Conservation (phyloP, 2,329 filamentous ascomycete genomes). For the Exophiala lecanii-corni region DNA sequence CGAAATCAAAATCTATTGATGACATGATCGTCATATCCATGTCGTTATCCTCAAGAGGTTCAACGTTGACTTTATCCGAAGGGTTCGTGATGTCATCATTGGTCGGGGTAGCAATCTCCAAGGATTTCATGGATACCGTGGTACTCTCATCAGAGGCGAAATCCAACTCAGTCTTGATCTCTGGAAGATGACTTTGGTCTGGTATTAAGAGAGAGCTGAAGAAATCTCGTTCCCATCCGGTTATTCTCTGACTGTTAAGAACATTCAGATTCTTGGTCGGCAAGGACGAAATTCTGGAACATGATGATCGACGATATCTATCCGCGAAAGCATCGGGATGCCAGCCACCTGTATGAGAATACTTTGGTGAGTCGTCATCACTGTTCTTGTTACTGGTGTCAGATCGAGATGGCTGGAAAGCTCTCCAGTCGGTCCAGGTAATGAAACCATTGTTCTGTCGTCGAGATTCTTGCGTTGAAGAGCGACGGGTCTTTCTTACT, state of each 20-base stretch:
- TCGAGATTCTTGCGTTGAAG: neutral
- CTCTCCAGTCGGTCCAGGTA: slow-evolving; percentile 3
- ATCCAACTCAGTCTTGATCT: neutral
- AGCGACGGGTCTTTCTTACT: neutral
- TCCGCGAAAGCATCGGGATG: slow-evolving; percentile 1
- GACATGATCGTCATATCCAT: neutral
- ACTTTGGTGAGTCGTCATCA: neutral
- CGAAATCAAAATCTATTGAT: neutral
- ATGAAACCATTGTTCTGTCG: neutral
- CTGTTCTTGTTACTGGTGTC: neutral
- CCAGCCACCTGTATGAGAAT: neutral
- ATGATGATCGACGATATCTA: neutral
- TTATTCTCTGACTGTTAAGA: neutral
- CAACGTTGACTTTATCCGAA: neutral
- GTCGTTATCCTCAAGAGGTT: neutral
- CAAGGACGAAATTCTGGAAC: neutral
- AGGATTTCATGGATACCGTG: neutral
- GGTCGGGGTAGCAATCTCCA: neutral
- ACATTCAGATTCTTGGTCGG: neutral
- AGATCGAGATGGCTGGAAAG: neutral
- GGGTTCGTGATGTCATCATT: neutral
- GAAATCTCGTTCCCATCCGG: neutral
- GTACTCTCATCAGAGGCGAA: neutral
- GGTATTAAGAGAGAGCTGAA: neutral
- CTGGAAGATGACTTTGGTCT: neutral